Conservation (phyloP, 1,284 basidiomycete genomes). For the Ceratobasidium sp. region DNA sequence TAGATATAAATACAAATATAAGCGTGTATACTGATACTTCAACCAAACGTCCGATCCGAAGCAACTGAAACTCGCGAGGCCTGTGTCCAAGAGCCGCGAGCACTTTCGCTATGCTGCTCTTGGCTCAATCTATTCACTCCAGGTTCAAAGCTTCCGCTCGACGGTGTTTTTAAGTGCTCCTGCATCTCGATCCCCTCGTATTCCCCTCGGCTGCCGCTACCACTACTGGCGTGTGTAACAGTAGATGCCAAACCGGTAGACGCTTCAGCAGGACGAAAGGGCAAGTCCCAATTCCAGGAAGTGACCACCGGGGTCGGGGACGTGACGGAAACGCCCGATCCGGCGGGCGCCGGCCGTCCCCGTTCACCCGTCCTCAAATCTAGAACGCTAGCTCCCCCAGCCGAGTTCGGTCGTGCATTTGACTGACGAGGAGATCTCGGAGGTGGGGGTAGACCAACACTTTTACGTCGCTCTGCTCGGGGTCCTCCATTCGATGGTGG, state of each 20-base stretch:
- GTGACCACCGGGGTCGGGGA: not conserved
- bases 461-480: not conserved
- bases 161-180: slow-evolving; percentile 16
- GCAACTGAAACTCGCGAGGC: slow-evolving; percentile 4
- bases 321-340: not conserved
- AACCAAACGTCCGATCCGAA: slow-evolving; percentile 33
- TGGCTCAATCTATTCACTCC: not conserved
- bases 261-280: not conserved
- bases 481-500: not conserved
- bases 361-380: not conserved
- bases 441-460: slow-evolving; percentile 12
- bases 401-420: slow-evolving; percentile 15
- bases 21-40: not conserved
- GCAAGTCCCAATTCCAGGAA: slow-evolving; percentile 25
- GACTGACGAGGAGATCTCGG: slow-evolving; percentile 31
- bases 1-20: not conserved
- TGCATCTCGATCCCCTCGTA: slow-evolving; percentile 4
- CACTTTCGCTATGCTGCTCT: not conserved
- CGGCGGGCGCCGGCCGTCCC: not conserved
- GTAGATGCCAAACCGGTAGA: not conserved
- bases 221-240: not conserved
- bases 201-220: not conserved
- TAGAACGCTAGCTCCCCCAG: not conserved
- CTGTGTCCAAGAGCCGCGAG: slow-evolving; percentile 16
- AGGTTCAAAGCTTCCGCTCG: slow-evolving; percentile 10